phyloP scores from a whole-genome alignment of 176 grass and related monocot genomes.

The Phragmites australis region DNA sequence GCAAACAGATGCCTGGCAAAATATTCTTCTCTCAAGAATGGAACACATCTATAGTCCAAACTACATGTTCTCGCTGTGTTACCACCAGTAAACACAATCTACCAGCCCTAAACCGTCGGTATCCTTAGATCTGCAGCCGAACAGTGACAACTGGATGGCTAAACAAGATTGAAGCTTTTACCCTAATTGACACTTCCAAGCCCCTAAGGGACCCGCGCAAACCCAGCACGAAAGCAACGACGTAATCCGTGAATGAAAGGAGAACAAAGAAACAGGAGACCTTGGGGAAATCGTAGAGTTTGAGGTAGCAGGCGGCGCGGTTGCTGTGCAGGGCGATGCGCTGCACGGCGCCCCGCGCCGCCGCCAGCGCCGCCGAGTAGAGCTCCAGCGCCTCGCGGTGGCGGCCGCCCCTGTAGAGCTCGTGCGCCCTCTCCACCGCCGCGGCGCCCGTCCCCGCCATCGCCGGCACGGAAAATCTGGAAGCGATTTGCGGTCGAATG shows the following conservation, averaged over 20 bases:
- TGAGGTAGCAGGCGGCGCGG: conserved; percentile 92
- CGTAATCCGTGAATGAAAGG: neutral
- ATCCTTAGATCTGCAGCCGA: neutral
- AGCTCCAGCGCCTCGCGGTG: conserved; percentile 85
- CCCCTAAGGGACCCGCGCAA: neutral
- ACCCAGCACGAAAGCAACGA: neutral
- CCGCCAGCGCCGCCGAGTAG: conserved; percentile 77
- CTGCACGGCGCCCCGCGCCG: conserved; percentile 68
- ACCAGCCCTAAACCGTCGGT: neutral
- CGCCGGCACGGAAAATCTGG: neutral
- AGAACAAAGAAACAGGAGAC: conserved; percentile 7
- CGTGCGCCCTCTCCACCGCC: conserved; percentile 78
- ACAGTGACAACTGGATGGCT: neutral
- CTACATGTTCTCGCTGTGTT: too few relatives aligned
- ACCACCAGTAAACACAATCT: neutral
- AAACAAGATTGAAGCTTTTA: neutral
- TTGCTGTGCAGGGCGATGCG: conserved; percentile 97
- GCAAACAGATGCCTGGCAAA: neutral
- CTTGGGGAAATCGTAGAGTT: conserved; percentile 89
- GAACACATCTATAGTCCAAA: neutral
- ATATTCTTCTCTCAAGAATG: neutral
- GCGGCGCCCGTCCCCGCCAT: conserved; percentile 19
- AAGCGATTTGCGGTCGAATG: neutral
- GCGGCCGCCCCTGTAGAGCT: conserved; percentile 77
- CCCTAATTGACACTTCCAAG: neutral